phyloP scores from a whole-genome alignment of 768 basidiomycete genomes.

The Mycena floridula region DNA sequence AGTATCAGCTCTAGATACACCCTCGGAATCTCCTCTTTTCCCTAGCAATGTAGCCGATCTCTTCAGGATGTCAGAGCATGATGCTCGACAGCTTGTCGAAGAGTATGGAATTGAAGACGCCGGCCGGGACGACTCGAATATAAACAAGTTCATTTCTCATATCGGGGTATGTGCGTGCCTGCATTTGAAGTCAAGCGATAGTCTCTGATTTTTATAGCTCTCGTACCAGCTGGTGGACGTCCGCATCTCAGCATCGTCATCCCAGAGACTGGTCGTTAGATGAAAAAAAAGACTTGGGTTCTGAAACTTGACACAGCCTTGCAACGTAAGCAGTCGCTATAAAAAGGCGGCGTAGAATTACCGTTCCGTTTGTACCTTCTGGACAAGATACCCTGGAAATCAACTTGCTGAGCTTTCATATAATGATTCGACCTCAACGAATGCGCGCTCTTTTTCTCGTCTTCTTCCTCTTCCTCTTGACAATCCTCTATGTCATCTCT shows the following conservation, averaged over 20 bases:
- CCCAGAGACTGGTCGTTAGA: no score
- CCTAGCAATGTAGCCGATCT: slow-evolving; percentile 40
- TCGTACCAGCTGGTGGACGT: neutral
- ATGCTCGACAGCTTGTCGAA: slow-evolving; percentile 31
- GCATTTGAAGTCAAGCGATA: neutral
- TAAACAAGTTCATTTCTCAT: slow-evolving; percentile 41
- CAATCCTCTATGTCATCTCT: slow-evolving; percentile 27
- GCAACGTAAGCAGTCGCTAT: neutral
- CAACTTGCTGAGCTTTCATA: neutral
- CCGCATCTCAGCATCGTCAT: neutral
- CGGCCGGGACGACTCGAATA: slow-evolving; percentile 21
- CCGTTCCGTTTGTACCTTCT: neutral
- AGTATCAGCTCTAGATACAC: slow-evolving; percentile 35
- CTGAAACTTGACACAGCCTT: neutral
- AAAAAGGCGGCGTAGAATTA: neutral
- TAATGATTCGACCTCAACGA: neutral
- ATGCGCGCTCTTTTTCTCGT: slow-evolving; percentile 22
- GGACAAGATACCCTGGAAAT: neutral
- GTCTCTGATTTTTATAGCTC: neutral
- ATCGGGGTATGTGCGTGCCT: slow-evolving; percentile 34
- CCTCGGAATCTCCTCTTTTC: slow-evolving; percentile 38
- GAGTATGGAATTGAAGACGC: slow-evolving; percentile 37
- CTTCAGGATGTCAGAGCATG: slow-evolving; percentile 35
- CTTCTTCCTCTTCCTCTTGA: slow-evolving; percentile 21
- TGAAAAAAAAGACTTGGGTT: no score